Conservation (phyloP, 2,329 filamentous ascomycete species). For the Talaromyces sp. region DNA sequence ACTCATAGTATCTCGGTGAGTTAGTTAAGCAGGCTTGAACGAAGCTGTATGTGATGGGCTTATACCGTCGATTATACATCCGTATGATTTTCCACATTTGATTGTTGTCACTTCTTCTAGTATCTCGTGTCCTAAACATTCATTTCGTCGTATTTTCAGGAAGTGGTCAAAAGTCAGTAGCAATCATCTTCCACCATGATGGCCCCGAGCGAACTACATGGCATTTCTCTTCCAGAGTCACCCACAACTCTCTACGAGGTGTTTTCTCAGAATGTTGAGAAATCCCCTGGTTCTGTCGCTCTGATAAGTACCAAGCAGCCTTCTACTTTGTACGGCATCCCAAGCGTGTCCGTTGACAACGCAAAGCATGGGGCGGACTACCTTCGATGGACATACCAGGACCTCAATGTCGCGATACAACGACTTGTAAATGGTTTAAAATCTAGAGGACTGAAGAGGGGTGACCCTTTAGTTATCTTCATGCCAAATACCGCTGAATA, state of each 20-base stretch:
- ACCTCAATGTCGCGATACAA: neutral
- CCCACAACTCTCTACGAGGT: neutral
- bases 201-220: neutral
- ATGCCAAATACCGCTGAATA: constrained; percentile 5
- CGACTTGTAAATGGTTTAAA: constrained; percentile 2
- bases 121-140: neutral
- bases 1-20: neutral
- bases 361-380: neutral
- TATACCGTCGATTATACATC: neutral
- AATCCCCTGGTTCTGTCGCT: neutral
- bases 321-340: neutral
- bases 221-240: neutral
- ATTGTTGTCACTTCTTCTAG: neutral
- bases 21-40: neutral
- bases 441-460: neutral
- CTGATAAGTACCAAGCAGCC: neutral
- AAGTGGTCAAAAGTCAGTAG: neutral
- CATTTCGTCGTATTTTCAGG: neutral
- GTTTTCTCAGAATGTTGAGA: neutral
- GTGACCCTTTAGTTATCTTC: neutral
- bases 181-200: neutral
- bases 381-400: constrained; percentile 3
- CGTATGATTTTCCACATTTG: neutral
- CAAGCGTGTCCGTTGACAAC: neutral
- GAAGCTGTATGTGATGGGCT: neutral